These are phyloP conservation scores for Candida sp. DNA, from an alignment of 1,139 yeast species.

Conservation along the genomic window DNA sequence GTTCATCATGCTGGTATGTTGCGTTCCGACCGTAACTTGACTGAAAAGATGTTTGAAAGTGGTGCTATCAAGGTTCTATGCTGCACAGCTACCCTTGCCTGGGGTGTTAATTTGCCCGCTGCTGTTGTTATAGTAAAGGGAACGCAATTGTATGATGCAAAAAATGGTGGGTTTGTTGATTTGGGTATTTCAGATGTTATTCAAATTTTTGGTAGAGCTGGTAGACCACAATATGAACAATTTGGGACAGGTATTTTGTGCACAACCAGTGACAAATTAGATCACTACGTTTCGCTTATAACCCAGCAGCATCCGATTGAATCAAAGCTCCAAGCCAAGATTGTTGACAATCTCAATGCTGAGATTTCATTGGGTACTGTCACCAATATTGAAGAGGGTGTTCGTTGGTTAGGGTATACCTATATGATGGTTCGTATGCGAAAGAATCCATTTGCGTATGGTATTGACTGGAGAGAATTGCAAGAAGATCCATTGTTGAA, in stretches of 20 bases:
- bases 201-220: slow-evolving; percentile 99
- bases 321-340: slow-evolving; percentile 69
- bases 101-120: slow-evolving; percentile 99
- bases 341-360: slow-evolving; percentile 92
- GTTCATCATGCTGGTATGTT: slow-evolving; percentile 98
- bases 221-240: slow-evolving; percentile 94
- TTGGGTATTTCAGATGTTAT: slow-evolving; percentile 95
- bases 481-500: slow-evolving; percentile 80
- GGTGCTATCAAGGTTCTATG: slow-evolving; percentile 91
- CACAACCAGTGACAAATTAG: slow-evolving; percentile 77
- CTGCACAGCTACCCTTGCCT: slow-evolving; percentile 97
- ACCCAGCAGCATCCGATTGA: slow-evolving; percentile 98
- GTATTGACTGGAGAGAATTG: slow-evolving; percentile 85
- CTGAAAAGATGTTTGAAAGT: slow-evolving; percentile 80
- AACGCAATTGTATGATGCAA: slow-evolving; percentile 92
- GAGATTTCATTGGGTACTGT: slow-evolving; percentile 96
- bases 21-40: slow-evolving; percentile 83
- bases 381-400: slow-evolving; percentile 90
- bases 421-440: slow-evolving; percentile 93
- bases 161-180: slow-evolving; percentile 92
- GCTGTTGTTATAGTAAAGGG: slow-evolving; percentile 97
- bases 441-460: slow-evolving; percentile 90
- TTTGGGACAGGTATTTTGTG: slow-evolving; percentile 91
- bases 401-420: slow-evolving; percentile 96
- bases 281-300: slow-evolving; percentile 81